Conservation (phyloP, 2,329 filamentous ascomycete species). For the Harringtonia aguacate region DNA sequence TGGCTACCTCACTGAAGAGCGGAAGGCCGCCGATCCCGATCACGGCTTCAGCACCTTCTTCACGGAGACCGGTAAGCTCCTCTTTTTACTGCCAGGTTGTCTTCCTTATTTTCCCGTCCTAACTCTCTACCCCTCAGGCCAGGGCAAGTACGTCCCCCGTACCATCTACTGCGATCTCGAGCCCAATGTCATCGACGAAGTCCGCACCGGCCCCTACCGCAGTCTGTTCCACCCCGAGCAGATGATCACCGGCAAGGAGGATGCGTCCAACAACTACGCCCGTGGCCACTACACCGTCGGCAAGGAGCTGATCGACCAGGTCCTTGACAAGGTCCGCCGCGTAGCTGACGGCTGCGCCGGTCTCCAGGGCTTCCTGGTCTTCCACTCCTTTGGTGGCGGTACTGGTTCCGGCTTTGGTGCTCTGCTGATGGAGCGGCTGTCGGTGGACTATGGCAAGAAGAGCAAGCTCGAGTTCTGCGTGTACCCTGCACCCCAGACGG, state of each 20-base stretch:
- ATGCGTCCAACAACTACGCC: slow-evolving; percentile 99
- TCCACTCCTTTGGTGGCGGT: slow-evolving; percentile 99
- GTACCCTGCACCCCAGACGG: slow-evolving; percentile 94
- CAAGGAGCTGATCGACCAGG: slow-evolving; percentile 98
- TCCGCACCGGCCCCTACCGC: slow-evolving; percentile 94
- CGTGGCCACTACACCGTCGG: slow-evolving; percentile 99
- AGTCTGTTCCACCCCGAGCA: slow-evolving; percentile 97
- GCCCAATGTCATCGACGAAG: slow-evolving; percentile 98
- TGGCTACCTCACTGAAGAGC: slow-evolving; percentile 96
- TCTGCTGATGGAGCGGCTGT: slow-evolving; percentile 96
- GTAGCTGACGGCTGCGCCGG: slow-evolving; percentile 97
- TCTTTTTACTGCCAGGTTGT: no score
- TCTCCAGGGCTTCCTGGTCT: slow-evolving; percentile 98
- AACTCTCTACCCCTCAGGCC: slow-evolving; percentile 43
- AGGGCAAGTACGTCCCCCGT: slow-evolving; percentile 97
- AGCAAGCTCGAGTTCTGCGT: slow-evolving; percentile 99
- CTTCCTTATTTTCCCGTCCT: neutral
- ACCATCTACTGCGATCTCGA: slow-evolving; percentile 99
- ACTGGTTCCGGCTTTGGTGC: slow-evolving; percentile 98
- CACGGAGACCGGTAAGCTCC: slow-evolving; percentile 85
- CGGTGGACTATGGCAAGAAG: slow-evolving; percentile 99
- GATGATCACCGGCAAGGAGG: slow-evolving; percentile 99
- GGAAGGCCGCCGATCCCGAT: slow-evolving; percentile 85
- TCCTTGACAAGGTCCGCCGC: slow-evolving; percentile 93
- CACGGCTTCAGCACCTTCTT: slow-evolving; percentile 99